A percentile compares a stretch with the other conserved stretches of the same genome.
Evolutionary conservation across 768 basidiomycete species (phyloP).

Genomic region (Mycena epipterygia): DNA sequence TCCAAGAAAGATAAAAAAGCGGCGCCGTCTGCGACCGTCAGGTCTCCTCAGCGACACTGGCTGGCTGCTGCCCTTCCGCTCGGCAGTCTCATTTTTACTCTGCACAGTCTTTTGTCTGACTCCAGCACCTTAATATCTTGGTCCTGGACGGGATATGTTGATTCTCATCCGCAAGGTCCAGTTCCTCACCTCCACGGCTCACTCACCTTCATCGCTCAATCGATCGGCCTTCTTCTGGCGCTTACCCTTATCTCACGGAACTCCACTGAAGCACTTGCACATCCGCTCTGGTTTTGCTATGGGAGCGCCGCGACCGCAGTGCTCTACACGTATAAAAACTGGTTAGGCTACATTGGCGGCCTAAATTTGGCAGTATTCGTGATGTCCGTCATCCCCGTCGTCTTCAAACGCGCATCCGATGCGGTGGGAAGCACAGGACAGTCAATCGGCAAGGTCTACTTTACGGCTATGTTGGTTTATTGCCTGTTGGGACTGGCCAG

Average conservation of each 20-base stretch:
- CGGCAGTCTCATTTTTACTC: slow-evolving; percentile 76
- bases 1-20: not conserved
- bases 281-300: slow-evolving; percentile 67
- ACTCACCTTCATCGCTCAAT: slow-evolving; percentile 75
- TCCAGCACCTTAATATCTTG: slow-evolving; percentile 85
- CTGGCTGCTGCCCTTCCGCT: slow-evolving; percentile 65
- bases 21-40: not conserved
- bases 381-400: slow-evolving; percentile 71
- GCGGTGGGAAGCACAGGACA: slow-evolving; percentile 48
- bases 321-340: slow-evolving; percentile 73
- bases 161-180: slow-evolving; percentile 73
- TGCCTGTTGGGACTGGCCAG: slow-evolving; percentile 75
- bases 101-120: slow-evolving; percentile 83
- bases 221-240: slow-evolving; percentile 65
- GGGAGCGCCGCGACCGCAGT: slow-evolving; percentile 67
- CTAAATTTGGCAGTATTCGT: slow-evolving; percentile 72
- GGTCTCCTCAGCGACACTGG: slow-evolving; percentile 35
- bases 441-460: slow-evolving; percentile 59
- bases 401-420: slow-evolving; percentile 62
- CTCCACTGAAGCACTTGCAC: slow-evolving; percentile 48
- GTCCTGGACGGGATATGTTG: slow-evolving; percentile 91
- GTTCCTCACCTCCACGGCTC: slow-evolving; percentile 79
- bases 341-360: slow-evolving; percentile 81
- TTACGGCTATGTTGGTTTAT: slow-evolving; percentile 70
- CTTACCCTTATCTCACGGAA: slow-evolving; percentile 8